Base-by-base conservation (phyloP, 208 protist genomes). In the Leishmania lainsoni region DNA sequence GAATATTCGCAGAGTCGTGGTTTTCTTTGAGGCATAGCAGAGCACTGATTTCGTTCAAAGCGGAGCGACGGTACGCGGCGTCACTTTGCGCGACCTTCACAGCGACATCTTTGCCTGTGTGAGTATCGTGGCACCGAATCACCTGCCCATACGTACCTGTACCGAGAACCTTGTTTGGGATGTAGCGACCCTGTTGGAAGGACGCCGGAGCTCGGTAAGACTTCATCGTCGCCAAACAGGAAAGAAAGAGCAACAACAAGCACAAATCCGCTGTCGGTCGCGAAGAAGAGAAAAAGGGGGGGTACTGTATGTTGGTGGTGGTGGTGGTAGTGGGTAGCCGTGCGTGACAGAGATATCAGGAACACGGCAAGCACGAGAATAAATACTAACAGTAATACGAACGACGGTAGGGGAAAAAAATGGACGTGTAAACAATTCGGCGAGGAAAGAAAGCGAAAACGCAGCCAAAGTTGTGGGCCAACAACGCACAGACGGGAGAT, bases 91-190 rank as follows among this genome's bases (percentile, higher is more conserved):
- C 83, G 42, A 98, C 87, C 85, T 98, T 98, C 17, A 98, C 83
- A 10, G 96, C 96, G 1, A 98, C 93, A 14, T 95, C 58, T 54
- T 82, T 61, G 42, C 92, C 81, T 9, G 76, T 95, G 78, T 92
- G 85, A 54, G 95, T 86, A 83, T 99, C 98, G 48, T 84, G 76
- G 83, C 96, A 98, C 26, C 71, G 87, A 4, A 97, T 80, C 29
- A 98, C 96, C 76, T 97, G 93, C 12, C 97, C 97, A 80, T 98
- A 99, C 8, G 95, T 98, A 14, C 97, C 97, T 10, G 90, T 94
- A 32, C 96, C 97, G 8, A 98, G 89, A 10, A 97, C 90, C 59
- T 91, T 89, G 70, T 86, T 85, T 32, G 89, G 86, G 45, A 85
- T 79, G 85, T 97, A 97, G 54, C 91, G 92, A 69, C 89, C 88